These are phyloP conservation scores for Capsella bursapastoris DNA, from an alignment of 345 rosid species.

Conservation along the genomic window DNA sequence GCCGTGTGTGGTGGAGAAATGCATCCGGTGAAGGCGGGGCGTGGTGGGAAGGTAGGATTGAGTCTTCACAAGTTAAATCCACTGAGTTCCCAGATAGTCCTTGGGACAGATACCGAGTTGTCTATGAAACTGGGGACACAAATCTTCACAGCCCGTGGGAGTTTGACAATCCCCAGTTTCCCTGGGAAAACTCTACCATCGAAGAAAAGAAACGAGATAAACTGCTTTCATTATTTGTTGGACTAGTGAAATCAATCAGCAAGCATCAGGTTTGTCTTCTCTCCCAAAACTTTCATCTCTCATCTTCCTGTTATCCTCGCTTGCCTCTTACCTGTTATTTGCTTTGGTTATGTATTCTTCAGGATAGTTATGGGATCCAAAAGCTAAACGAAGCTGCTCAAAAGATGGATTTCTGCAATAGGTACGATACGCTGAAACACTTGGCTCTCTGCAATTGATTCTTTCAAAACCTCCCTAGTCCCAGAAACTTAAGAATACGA, in stretches of 20 bases:
- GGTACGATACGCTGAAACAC: slow-evolving; percentile 60
- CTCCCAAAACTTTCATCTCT: slow-evolving; percentile 3
- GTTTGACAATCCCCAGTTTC: slow-evolving; percentile 66
- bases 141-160: slow-evolving; percentile 93
- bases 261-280: slow-evolving; percentile 60
- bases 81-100: slow-evolving; percentile 85
- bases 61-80: slow-evolving; percentile 62
- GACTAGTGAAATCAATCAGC: slow-evolving; percentile 61
- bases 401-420: slow-evolving; percentile 75
- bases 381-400: slow-evolving; percentile 77
- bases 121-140: slow-evolving; percentile 60
- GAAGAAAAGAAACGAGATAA: slow-evolving; percentile 54
- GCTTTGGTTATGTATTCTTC: slow-evolving; percentile 40
- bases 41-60: slow-evolving; percentile 89
- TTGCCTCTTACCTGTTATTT: slow-evolving; percentile 11
- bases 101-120: slow-evolving; percentile 79
- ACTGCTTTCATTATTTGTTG: slow-evolving; percentile 60
- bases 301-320: neutral
- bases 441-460: slow-evolving; percentile 19
- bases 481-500: neutral
- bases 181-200: slow-evolving; percentile 66
- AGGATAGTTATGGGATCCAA: slow-evolving; percentile 82
- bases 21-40: slow-evolving; percentile 68
- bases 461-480: slow-evolving; percentile 15
- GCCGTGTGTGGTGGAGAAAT: slow-evolving; percentile 91